Evolutionary conservation across 257 asterid genomes (phyloP).

Genomic region (Agastache rugosa): DNA sequence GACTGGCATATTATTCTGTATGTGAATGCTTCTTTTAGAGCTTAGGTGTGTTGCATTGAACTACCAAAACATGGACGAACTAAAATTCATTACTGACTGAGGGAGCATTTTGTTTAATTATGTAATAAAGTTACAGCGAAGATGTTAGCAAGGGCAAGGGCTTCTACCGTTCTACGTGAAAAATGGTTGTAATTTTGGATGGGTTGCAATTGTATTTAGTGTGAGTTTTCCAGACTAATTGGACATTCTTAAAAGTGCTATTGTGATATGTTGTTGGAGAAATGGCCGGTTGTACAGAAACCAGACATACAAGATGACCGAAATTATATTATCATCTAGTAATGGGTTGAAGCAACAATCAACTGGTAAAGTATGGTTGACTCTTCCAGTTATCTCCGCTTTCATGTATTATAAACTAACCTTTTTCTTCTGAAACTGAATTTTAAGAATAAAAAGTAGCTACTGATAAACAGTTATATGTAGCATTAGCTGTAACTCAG

Average conservation of each 20-base stretch:
- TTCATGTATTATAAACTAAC: not conserved
- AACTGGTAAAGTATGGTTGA: not conserved
- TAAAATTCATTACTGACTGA: not conserved
- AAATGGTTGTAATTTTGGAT: not conserved
- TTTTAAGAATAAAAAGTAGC: not conserved
- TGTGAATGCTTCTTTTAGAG: not conserved
- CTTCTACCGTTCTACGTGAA: not conserved
- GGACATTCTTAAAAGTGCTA: not conserved
- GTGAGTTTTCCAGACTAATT: too few species aligned
- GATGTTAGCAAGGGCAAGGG: not conserved
- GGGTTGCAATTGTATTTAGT: not conserved
- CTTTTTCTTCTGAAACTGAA: not conserved
- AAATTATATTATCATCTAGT: not conserved
- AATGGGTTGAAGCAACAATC: not conserved
- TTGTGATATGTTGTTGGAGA: not conserved
- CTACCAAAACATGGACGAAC: conserved; percentile 5
- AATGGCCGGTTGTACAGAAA: not conserved
- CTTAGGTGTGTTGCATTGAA: not conserved
- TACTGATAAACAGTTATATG: not conserved
- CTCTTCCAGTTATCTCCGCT: not conserved
- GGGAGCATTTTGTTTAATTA: not conserved
- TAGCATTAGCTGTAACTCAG: not conserved
- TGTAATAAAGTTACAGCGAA: not conserved
- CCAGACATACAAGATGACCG: not conserved
- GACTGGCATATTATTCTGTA: not conserved